Base-by-base conservation (phyloP, 305 asterid species). In the Lippia alba region DNA sequence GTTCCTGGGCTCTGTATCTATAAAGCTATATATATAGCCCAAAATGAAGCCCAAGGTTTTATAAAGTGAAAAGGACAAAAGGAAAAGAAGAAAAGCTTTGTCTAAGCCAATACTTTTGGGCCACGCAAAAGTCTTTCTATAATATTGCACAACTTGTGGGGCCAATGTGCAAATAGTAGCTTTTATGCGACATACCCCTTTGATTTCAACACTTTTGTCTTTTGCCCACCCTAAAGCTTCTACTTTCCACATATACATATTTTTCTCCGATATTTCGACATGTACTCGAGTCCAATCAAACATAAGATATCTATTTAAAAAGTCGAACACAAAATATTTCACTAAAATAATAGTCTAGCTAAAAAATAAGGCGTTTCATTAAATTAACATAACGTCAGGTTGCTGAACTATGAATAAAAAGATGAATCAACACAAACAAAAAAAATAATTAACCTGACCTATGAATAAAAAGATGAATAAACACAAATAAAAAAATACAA, bases 81-180 rank as follows among this genome's bases (percentile, higher is more conserved):
- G 9, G 3, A 36, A 6, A 20, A 4, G 40, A 18, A 50, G 16
- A 2, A 8, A 16, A 24, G 56, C 64, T 12, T 16, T 61, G 20
- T 74, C 66, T 8, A 50, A 50, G 59, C 34, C 60, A 41, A 55
- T 6, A 36, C 5, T 49, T 5, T 30, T 41, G 65, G 74, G 59
- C 53, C 51, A 41, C 4, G 34, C 32, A 61, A 17, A 5, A 10
- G 14, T 24, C 33, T 41, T 68, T 68, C 58, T 39, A 32, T 44
- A 32, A 64, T 55, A 16, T 12, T 10, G n/a, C 11, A 18, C 32
- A 61, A 45, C 48, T 45, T 15, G 40, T 17, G 44, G 73, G 70
- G 66, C 56, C 69, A 72, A 64, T 58, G 7, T 40, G 72, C 19
- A 70, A 55, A 16, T 62, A 24, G 6, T 24, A 5, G 18, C 55